Percentiles rank a stretch among this genome's conserved stretches.
Evolutionary conservation across 2,329 filamentous ascomycete genomes (phyloP).

Genomic region (Plectosphaerella cucumerina): DNA sequence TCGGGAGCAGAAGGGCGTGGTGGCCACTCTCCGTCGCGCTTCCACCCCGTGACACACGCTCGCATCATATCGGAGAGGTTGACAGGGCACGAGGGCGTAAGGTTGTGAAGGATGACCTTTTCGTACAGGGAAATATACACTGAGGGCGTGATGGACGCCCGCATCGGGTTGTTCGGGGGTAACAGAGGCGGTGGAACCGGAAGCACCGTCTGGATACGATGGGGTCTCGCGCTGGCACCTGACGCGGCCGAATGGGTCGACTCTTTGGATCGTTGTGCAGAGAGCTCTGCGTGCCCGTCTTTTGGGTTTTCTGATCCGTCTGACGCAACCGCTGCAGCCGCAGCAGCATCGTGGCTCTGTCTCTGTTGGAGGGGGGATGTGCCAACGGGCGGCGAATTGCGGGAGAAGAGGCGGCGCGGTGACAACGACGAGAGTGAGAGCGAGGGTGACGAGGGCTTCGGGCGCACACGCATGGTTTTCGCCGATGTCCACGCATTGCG

Average conservation of each 20-base stretch:
- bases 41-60: constrained; percentile 86
- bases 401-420: constrained; percentile 46
- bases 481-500: constrained; percentile 86
- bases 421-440: constrained; percentile 40
- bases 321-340: constrained; percentile 26
- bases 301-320: constrained; percentile 38
- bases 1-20: constrained; percentile 52
- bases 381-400: constrained; percentile 36
- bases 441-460: constrained; percentile 35
- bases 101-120: constrained; percentile 75
- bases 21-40: constrained; percentile 90
- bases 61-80: constrained; percentile 79
- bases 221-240: constrained; percentile 13
- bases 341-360: constrained; percentile 25
- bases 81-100: constrained; percentile 83
- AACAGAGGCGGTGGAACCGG: constrained; percentile 72
- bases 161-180: constrained; percentile 69
- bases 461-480: constrained; percentile 50
- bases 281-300: constrained; percentile 26
- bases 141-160: constrained; percentile 67
- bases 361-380: constrained; percentile 14
- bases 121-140: constrained; percentile 83
- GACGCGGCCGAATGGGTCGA: constrained; percentile 15
- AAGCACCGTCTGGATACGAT: constrained; percentile 59
- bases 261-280: constrained; percentile 26